Evolutionary conservation across 2,329 filamentous ascomycete species (phyloP).

Genomic region (Trichoderma atroviride): DNA sequence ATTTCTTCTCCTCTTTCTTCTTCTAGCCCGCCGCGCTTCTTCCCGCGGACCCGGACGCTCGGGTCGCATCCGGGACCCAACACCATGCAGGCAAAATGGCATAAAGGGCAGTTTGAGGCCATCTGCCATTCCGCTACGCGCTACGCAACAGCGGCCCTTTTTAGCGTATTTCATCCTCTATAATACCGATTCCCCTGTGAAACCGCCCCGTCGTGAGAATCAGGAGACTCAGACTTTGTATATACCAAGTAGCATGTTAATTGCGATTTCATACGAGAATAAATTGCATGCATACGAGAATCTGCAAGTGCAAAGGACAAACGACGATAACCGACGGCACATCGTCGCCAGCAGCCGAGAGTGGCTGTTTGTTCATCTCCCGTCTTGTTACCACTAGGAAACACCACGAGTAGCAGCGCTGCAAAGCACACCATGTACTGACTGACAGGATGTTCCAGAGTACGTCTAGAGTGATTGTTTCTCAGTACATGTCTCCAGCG

Average conservation of each 20-base stretch:
- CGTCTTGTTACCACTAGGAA: not conserved
- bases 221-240: not conserved
- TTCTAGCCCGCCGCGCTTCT: constrained; percentile 17
- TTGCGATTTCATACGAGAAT: not conserved
- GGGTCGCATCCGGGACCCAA: constrained; percentile 16
- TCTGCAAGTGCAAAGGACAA: not conserved
- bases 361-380: not conserved
- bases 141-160: not conserved
- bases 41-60: constrained; percentile 25
- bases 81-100: not conserved
- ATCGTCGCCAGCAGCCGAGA: not conserved
- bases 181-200: no score
- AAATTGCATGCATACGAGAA: constrained; percentile 20
- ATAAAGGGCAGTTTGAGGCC: not conserved
- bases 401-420: not conserved
- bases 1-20: not conserved
- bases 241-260: not conserved
- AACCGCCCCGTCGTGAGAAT: constrained; percentile 7
- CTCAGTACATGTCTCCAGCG: not conserved
- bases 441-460: not conserved
- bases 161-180: no score
- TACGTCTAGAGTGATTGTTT: not conserved
- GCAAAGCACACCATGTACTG: not conserved
- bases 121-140: not conserved
- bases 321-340: constrained; percentile 18